These are phyloP conservation scores for Trichoderma afroharzianum DNA, from an alignment of 2,329 filamentous ascomycete species.

Conservation along the genomic window DNA sequence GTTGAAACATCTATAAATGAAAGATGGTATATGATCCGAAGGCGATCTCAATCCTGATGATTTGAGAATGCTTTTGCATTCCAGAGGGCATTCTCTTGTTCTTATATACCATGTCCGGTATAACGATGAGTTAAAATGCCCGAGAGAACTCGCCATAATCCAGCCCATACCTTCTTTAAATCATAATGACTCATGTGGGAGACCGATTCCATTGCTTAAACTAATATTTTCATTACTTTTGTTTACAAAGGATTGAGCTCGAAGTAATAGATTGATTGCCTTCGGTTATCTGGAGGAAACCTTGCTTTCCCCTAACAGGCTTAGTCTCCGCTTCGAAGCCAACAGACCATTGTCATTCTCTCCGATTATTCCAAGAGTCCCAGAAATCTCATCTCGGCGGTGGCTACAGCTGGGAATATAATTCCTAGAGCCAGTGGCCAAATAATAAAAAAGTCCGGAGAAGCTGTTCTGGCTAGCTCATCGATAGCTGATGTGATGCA, in stretches of 20 bases:
- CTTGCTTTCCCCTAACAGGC: background rate
- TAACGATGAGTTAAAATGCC: background rate
- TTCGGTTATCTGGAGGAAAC: background rate
- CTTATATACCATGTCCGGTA: background rate
- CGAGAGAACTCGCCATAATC: background rate
- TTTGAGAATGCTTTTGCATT: background rate
- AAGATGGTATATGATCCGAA: background rate
- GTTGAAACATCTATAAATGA: rapidly evolving
- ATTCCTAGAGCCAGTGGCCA: background rate
- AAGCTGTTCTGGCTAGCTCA: background rate
- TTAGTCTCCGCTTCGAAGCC: background rate
- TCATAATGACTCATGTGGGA: background rate
- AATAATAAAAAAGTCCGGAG: background rate
- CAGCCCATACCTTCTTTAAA: background rate
- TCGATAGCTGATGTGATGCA: background rate
- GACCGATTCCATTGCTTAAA: background rate
- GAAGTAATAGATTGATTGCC: background rate
- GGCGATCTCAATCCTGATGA: background rate
- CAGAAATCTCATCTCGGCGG: background rate
- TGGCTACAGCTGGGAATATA: background rate
- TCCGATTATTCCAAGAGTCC: background rate
- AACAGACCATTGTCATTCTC: background rate
- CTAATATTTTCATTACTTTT: background rate
- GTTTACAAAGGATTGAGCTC: background rate
- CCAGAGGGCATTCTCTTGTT: background rate